phyloP scores from a whole-genome alignment of 2,329 filamentous ascomycete species.

The Colletotrichum sp. region DNA sequence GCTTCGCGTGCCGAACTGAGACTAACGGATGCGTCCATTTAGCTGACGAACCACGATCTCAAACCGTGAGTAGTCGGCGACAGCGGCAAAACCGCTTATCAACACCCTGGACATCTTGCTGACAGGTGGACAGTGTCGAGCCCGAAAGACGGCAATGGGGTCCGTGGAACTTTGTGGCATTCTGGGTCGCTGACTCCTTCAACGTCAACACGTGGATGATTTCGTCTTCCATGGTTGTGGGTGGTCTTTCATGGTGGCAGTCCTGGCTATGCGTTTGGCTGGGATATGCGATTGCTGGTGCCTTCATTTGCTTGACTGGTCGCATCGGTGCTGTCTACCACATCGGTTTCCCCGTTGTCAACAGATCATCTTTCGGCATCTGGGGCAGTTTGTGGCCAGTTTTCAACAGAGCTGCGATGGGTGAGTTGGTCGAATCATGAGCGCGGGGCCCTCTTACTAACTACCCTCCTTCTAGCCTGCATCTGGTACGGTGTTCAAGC shows the following conservation, averaged over 20 bases:
- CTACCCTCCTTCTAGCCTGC: conserved; percentile 54
- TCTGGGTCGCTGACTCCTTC: conserved; percentile 86
- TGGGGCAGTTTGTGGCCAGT: conserved; percentile 91
- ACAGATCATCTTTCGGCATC: conserved; percentile 81
- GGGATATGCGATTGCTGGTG: conserved; percentile 78
- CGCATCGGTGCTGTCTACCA: conserved; percentile 88
- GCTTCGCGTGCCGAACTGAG: background rate
- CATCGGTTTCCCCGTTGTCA: conserved; percentile 85
- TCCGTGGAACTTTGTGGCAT: conserved; percentile 85
- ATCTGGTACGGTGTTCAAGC: conserved; percentile 88
- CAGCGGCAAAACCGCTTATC: background rate
- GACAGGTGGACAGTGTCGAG: conserved; percentile 59
- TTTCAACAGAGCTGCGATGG: conserved; percentile 85
- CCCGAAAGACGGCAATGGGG: conserved; percentile 82
- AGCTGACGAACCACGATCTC: conserved; percentile 83
- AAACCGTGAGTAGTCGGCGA: conserved; percentile 50
- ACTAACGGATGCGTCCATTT: background rate
- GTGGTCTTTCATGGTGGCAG: conserved; percentile 89
- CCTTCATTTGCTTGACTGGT: conserved; percentile 79
- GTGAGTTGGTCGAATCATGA: conserved; percentile 31
- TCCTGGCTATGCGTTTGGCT: conserved; percentile 88
- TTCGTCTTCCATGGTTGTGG: conserved; percentile 77
- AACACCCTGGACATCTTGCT: background rate
- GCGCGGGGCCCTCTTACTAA: background rate
- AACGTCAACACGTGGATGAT: conserved; percentile 83